Evolutionary conservation across 2,329 filamentous ascomycete genomes (phyloP), one percentile per base, ranked within the genome.

Genomic region (Sordariomycetes sp.): DNA sequence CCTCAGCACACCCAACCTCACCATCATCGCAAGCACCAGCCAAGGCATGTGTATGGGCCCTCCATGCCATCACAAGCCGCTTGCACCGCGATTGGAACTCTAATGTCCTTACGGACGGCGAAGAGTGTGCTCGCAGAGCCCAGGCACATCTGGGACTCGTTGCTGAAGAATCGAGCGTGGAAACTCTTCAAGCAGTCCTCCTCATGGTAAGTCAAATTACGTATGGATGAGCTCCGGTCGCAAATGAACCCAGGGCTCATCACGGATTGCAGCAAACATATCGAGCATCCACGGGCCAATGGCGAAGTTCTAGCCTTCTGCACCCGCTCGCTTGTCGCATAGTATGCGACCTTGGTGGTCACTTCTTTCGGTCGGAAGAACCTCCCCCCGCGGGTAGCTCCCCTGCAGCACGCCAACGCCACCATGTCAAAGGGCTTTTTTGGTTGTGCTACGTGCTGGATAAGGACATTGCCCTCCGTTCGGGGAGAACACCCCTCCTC

Each of bases 301-400:
- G 32, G 35, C 32, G 25, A 10, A 55, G 24, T 43, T 34, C 53
- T 22, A 28, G 20, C 24, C 22, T 22, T 10, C 12, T 55, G n/a
- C 35, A 40, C 11, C 22, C 78, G 0, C 56, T 77, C 4, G 71
- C 76, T 3, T 77, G 74, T 37, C 75, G 79, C 2, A 70, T 77
- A 22, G 65, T 80, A 1, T 80, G 77, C 59, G 71, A 73, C 55
- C 69, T 83, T 1, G 77, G 78, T 0, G 79, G 71, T 1, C 76
- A 82, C 59, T 68, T 64, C 32, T 16, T n/a, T 34, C 35, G 25
- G 20, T 46, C 40, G 24, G 18, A 16, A 10, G 32, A 18, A 40
- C 18, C 40, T 20, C 12, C 12, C 20, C 18, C 25, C 3, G 25
- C 28, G 32, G 10, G 37, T 40, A 50, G 66, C 1, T 67, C 63